Evolutionary conservation across 257 asterid genomes (phyloP), one percentile per base, ranked within the genome.

Genomic region (Solanum piurae): DNA sequence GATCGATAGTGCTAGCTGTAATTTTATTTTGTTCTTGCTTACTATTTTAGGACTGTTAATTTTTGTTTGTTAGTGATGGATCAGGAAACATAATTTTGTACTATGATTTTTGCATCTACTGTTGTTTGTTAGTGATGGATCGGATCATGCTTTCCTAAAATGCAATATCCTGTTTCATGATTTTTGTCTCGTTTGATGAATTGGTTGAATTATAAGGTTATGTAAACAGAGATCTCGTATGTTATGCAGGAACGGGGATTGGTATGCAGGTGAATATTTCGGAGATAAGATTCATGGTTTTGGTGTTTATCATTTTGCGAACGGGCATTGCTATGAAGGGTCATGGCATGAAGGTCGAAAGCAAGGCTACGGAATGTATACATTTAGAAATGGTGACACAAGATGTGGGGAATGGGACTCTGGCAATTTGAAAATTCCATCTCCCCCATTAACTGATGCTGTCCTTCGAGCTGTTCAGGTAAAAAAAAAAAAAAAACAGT

Each of bases 341-440:
- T 95, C 99, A 2, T 96, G 99, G 99, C 98, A 96, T 18, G 99
- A 96, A 87, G 99, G 98, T 23, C 95, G 94, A 3, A 94, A 94
- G 88, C 98, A 94, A 91, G 98, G 98, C 7, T 93, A 90, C 66
- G 98, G 98, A 75, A 89, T 89, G 94, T 95, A 95, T 75, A 93
- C 94, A 9, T 94, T 95, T 77, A 91, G 96, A 86, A 94, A 83
- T 60, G 94, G 98, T 72, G 94, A 90, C 60, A 88, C 76, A 10
- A 92, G 88, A 86, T 95, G 94, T 55, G 98, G 98, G 3, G 98
- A 94, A 90, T 95, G 98, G 98, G 95, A 94, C 42, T 71, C 58
- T 25, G 98, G 98, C 33, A 91, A 87, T 84, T 95, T 94, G 38
- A 93, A 88, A 87, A 89, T 80, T 36, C 89, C 94, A 27, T 91